Conservation (phyloP, 345 rosid genomes). For the Erucastrum elatum region DNA sequence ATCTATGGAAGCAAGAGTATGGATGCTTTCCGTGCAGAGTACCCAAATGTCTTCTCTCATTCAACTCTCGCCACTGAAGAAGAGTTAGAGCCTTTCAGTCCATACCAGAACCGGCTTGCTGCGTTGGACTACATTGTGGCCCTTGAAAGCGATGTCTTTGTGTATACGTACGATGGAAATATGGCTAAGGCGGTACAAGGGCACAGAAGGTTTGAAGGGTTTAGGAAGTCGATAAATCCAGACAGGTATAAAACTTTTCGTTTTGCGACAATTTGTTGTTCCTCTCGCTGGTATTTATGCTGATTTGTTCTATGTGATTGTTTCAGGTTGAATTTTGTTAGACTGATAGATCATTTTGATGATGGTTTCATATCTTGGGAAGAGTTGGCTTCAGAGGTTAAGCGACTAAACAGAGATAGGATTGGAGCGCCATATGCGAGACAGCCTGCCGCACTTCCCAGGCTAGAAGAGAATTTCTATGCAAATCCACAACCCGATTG, state of each 20-base stretch:
- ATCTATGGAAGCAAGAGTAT: conserved; percentile 82
- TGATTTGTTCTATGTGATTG: conserved; percentile 18
- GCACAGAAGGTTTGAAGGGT: conserved; percentile 83
- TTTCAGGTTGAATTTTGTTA: conserved; percentile 70
- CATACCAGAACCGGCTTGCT: conserved; percentile 88
- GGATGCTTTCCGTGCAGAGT: conserved; percentile 70
- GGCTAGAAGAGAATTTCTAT: conserved; percentile 86
- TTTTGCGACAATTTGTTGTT: not conserved
- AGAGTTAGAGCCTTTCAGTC: conserved; percentile 72
- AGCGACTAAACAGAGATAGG: conserved; percentile 61
- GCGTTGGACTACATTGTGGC: conserved; percentile 91
- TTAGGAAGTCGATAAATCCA: conserved; percentile 80
- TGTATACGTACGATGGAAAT: conserved; percentile 90
- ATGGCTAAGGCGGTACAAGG: conserved; percentile 99
- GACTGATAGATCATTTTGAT: conserved; percentile 70
- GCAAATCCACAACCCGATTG: conserved; percentile 94
- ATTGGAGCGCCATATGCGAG: conserved; percentile 73
- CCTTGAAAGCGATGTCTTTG: conserved; percentile 88
- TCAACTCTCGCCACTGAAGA: conserved; percentile 73
- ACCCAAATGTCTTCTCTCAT: conserved; percentile 83
- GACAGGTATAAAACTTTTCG: conserved; percentile 51
- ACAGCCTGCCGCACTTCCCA: conserved; percentile 60
- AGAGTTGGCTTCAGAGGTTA: conserved; percentile 70
- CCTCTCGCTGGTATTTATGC: not conserved
- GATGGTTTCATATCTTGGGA: conserved; percentile 64